Percentiles rank a stretch among this genome's conserved stretches.
phyloP scores from a whole-genome alignment of 805 yeast genomes.

The Kluyveromyces nonfermentans region DNA sequence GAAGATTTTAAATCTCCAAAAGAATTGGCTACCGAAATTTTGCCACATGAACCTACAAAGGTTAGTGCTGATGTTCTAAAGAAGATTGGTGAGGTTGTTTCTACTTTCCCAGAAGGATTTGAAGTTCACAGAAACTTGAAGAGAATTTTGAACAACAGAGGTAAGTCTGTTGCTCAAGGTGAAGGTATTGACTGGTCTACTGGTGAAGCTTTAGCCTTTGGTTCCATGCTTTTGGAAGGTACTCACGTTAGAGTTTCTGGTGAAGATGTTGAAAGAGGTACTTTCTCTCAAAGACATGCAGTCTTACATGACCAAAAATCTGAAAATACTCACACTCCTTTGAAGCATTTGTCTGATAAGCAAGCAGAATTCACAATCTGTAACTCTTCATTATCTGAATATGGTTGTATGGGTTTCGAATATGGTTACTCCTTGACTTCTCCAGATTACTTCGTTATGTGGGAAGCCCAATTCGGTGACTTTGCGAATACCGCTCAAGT shows the following conservation, averaged over 20 bases:
- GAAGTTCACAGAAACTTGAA: constrained; percentile 91
- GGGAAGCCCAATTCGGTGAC: constrained; percentile 99
- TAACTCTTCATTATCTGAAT: constrained; percentile 94
- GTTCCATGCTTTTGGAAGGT: constrained; percentile 86
- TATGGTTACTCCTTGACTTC: constrained; percentile 97
- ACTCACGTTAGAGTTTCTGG: constrained; percentile 96
- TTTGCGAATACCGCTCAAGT: constrained; percentile 99
- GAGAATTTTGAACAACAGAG: constrained; percentile 83
- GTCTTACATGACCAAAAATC: constrained; percentile 92
- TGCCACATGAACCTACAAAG: constrained; percentile 95
- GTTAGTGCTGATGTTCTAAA: constrained; percentile 63
- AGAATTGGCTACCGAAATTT: constrained; percentile 88
- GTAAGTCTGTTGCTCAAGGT: constrained; percentile 79
- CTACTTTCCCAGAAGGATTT: constrained; percentile 80
- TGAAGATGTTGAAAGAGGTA: constrained; percentile 99
- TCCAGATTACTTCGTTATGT: constrained; percentile 92
- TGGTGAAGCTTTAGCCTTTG: constrained; percentile 98
- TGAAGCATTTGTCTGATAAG: constrained; percentile 64
- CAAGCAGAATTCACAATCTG: constrained; percentile 84
- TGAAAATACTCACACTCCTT: constrained; percentile 77
- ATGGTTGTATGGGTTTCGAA: constrained; percentile 99
- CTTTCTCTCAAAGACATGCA: constrained; percentile 98
- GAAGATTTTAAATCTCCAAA: constrained; percentile 97
- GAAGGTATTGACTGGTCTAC: constrained; percentile 98
- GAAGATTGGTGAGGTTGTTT: constrained; percentile 67